phyloP scores from a whole-genome alignment of 2,329 filamentous ascomycete species.

The Aspergillus fumigatus region DNA sequence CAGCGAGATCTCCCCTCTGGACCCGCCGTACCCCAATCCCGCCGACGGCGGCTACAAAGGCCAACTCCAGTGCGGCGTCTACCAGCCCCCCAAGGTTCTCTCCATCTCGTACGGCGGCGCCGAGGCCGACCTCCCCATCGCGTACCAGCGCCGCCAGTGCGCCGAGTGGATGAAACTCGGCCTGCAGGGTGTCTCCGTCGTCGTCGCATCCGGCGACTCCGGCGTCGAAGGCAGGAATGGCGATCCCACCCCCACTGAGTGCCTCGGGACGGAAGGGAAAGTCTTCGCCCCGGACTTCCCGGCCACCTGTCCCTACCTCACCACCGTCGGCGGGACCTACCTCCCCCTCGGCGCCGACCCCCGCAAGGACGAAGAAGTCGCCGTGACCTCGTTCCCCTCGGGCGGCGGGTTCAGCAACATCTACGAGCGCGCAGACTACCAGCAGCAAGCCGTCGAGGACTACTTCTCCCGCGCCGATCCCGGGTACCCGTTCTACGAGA shows the following conservation, averaged over 20 bases:
- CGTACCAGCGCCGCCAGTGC: conserved; percentile 38
- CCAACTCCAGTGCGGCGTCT: conserved; percentile 41
- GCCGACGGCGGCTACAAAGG: conserved; percentile 39
- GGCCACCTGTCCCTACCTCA: conserved; percentile 31
- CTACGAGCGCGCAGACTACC: conserved; percentile 37
- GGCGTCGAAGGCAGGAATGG: conserved; percentile 36
- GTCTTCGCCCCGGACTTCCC: conserved; percentile 39
- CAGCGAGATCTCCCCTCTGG: conserved; percentile 37
- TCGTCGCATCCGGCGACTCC: conserved; percentile 46
- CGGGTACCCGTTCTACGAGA: conserved; percentile 28
- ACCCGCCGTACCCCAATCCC: conserved; percentile 41
- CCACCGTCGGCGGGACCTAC: conserved; percentile 37
- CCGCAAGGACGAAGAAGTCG: conserved; percentile 31
- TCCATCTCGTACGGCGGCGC: conserved; percentile 34
- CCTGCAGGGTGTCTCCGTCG: conserved; percentile 44
- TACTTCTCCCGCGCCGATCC: conserved; percentile 30
- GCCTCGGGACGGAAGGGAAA: conserved; percentile 28
- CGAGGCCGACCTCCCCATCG: conserved; percentile 31
- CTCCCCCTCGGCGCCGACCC: conserved; percentile 28
- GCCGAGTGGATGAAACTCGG: conserved; percentile 47
- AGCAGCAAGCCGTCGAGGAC: conserved; percentile 30
- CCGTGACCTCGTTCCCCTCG: conserved; percentile 33
- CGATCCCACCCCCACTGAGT: conserved; percentile 28
- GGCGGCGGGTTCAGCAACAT: conserved; percentile 44
- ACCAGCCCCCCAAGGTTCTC: conserved; percentile 31